Evolutionary conservation across 1,139 yeast species (phyloP).

Genomic region (Wickerhamomyces sp.): DNA sequence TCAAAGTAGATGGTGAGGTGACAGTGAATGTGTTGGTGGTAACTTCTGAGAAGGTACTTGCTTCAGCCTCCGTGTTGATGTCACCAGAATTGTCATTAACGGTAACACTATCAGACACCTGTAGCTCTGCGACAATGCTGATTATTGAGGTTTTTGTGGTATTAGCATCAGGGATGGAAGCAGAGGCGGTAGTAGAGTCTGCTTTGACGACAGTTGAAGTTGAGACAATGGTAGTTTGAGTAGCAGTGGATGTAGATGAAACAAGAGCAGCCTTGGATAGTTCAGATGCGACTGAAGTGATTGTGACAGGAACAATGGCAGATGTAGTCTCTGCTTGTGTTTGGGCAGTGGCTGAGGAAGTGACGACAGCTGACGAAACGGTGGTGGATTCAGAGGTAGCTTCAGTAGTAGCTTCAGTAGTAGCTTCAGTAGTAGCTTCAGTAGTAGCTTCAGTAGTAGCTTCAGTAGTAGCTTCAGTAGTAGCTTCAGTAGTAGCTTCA

Average conservation of each 20-base stretch:
- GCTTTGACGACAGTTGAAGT: constrained; percentile 2
- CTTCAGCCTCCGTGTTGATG: background rate
- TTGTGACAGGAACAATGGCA: no score
- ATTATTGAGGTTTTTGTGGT: background rate
- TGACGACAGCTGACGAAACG: no score
- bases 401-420: no score
- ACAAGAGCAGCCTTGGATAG: no score
- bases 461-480: constrained; percentile 2
- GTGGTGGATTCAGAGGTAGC: no score
- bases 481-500: constrained; percentile 5
- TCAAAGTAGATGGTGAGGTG: constrained; percentile 5
- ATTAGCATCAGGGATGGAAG: background rate
- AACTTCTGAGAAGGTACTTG: background rate
- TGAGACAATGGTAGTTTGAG: constrained; percentile 7
- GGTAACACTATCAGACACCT: background rate
- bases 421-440: background rate
- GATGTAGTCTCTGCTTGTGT: no score
- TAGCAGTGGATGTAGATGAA: background rate
- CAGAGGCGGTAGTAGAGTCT: background rate
- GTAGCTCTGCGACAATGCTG: background rate
- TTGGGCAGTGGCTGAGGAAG: no score
- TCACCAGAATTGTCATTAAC: background rate
- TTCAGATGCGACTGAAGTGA: no score
- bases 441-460: background rate
- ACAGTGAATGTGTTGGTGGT: constrained; percentile 4